A percentile compares a stretch with the other conserved stretches of the same genome.
Conservation (phyloP, 2,329 filamentous ascomycete species). For the Talaromyces marneffei region DNA sequence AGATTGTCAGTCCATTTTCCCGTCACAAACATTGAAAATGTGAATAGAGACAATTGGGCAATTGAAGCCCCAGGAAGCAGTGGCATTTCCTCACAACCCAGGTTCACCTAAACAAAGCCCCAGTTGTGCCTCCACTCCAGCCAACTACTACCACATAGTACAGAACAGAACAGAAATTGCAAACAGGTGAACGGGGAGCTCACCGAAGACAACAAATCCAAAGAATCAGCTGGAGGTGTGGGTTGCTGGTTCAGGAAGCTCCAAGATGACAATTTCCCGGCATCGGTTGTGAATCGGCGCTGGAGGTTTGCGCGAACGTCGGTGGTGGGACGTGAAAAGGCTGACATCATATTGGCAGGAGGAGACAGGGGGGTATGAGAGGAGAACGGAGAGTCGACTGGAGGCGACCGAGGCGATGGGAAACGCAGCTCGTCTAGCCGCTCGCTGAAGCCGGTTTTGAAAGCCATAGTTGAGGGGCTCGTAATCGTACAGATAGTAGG, state of each 20-base stretch:
- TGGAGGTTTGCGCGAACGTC: constrained; percentile 74
- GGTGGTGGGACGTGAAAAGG: constrained; percentile 50
- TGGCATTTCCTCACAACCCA: background rate
- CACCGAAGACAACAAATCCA: constrained; percentile 52
- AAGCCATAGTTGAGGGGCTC: constrained; percentile 51
- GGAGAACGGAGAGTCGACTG: constrained; percentile 69
- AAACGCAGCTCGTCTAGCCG: constrained; percentile 76
- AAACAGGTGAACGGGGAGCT: constrained; percentile 22
- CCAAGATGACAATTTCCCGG: constrained; percentile 72
- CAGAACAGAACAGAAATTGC: background rate
- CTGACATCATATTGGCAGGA: constrained; percentile 58
- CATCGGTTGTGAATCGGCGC: constrained; percentile 90
- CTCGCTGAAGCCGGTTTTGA: constrained; percentile 56
- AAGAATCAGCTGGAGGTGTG: constrained; percentile 48
- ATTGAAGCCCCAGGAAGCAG: background rate
- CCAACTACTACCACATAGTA: background rate
- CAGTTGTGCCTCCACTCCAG: background rate
- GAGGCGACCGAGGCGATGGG: constrained; percentile 68
- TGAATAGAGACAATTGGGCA: background rate
- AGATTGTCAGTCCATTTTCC: background rate
- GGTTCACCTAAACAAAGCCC: background rate
- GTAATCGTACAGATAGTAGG: constrained; percentile 4
- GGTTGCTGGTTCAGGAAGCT: constrained; percentile 56
- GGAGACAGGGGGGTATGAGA: constrained; percentile 69
- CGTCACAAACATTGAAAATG: background rate